These are phyloP conservation scores for Centaurea solstitialis DNA, from an alignment of 129 eudicot genomes.

Conservation along the genomic window DNA sequence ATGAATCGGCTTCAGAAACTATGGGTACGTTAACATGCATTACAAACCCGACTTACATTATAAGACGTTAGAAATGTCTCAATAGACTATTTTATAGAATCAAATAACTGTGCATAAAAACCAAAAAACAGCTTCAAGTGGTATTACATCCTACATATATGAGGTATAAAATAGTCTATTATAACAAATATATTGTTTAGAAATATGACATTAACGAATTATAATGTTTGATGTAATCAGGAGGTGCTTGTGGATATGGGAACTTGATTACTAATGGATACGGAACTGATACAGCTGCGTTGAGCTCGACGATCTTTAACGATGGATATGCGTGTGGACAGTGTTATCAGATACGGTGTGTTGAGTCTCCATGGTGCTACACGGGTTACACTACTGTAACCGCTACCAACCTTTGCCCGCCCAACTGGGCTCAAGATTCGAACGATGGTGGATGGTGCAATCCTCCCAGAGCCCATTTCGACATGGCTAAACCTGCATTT, in stretches of 20 bases:
- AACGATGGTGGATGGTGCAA: slow-evolving; percentile 92
- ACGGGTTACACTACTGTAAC: slow-evolving; percentile 54
- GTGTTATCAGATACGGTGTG: slow-evolving; percentile 70
- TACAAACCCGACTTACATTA: neutral
- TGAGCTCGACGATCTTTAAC: slow-evolving; percentile 68
- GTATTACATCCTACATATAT: too few relatives aligned
- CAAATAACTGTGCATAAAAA: too few relatives aligned
- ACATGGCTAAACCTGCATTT: slow-evolving; percentile 83
- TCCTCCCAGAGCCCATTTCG: slow-evolving; percentile 83
- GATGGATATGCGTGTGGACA: slow-evolving; percentile 80
- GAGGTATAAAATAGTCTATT: too few relatives aligned
- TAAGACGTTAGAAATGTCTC: neutral
- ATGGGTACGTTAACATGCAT: slow-evolving; percentile 50
- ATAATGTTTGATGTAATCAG: slow-evolving; percentile 24
- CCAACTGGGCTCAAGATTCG: slow-evolving; percentile 63
- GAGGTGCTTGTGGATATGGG: slow-evolving; percentile 95
- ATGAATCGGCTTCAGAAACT: slow-evolving; percentile 69
- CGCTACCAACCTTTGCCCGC: slow-evolving; percentile 89
- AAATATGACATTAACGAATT: neutral
- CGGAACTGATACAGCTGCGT: slow-evolving; percentile 73
- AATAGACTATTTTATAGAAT: neutral
- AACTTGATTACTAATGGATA: slow-evolving; percentile 65
- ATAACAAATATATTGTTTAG: neutral
- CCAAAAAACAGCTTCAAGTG: too few relatives aligned
- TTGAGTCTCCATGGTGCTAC: slow-evolving; percentile 59